Evolutionary conservation across 768 basidiomycete species (phyloP).

Genomic region (Lactarius quietus): DNA sequence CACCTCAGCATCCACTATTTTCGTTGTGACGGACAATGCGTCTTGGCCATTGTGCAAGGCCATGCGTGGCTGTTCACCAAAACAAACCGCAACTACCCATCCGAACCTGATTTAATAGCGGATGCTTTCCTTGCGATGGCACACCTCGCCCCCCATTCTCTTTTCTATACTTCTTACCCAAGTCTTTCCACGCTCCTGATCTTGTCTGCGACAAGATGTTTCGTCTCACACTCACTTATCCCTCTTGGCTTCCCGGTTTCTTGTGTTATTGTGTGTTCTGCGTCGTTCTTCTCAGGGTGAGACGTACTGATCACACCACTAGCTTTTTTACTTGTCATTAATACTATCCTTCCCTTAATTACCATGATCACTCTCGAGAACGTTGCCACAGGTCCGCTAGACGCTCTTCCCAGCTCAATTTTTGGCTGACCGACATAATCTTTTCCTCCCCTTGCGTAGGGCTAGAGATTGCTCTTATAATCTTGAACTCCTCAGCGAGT

Average conservation of each 20-base stretch:
- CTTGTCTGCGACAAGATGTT: constrained; percentile 25
- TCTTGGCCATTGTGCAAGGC: background rate
- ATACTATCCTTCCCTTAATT: constrained; percentile 3
- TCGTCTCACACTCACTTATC: background rate
- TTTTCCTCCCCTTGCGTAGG: background rate
- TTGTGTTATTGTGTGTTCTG: constrained; percentile 14
- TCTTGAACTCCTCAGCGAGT: background rate
- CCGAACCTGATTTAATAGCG: background rate
- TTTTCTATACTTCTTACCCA: background rate
- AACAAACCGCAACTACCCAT: background rate
- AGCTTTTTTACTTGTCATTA: constrained; percentile 13
- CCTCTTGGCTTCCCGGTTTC: constrained; percentile 2
- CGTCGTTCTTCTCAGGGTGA: background rate
- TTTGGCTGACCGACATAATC: background rate
- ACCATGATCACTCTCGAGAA: constrained; percentile 2
- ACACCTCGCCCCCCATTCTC: background rate
- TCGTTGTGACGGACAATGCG: background rate
- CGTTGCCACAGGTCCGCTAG: constrained; percentile 3
- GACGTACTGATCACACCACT: background rate
- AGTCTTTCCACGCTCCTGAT: background rate
- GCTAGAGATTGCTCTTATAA: constrained; percentile 5
- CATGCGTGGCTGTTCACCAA: background rate
- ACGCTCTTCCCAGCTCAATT: background rate
- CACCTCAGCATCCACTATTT: background rate
- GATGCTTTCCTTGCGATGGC: background rate